Base-by-base conservation (phyloP, 345 rosid genomes). In the Schrenkiella parvula region DNA sequence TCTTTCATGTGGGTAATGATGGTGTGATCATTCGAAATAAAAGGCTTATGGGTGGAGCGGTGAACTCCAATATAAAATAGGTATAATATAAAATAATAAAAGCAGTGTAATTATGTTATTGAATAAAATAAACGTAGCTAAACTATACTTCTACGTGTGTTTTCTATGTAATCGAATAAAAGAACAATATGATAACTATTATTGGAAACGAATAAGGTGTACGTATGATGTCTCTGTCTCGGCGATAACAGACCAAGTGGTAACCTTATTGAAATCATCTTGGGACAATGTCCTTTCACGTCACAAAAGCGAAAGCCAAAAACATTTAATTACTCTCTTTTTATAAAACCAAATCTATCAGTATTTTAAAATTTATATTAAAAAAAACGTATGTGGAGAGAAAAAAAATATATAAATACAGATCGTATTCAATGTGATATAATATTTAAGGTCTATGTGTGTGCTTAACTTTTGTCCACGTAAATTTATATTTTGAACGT, bases 181-280 rank as follows among this genome's bases (percentile, higher is more conserved):
- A 74, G 64, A 63, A 54, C 76, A 64, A 32, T 42, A 23, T 72
- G 64, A 64, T 54, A 64, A 43, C 48, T 42, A 64, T 32, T 41
- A 56, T 46, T 58, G 53, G 29, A 39, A 74, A 58, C 31, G 23
- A 59, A 51, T 35, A 25, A 58, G 53, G 72, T 53, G 35, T 48
- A 66, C 46, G 68, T 58, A 74, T 64, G 64, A 74, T 73, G 66
- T 75, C 63, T 51, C 68, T 75, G 56, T 75, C 79, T 39, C 19
- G 68, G 29, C 46, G 7, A 68, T 67, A 41, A 67, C 64, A 66
- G 78, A 60, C 63, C 73, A 67, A 66, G 68, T 60, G 63, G 78
- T 59, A 59, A 60, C 73, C 73, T 75, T 68, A 60, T 42, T 52
- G 64, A 60, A 75, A 57, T 21, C 68, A 41, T 75, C 31, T 60